Percentiles rank a stretch among this genome's conserved stretches.
These are phyloP conservation scores for Candida stauntonica DNA, from an alignment of 805 yeast species.

Conservation along the genomic window DNA sequence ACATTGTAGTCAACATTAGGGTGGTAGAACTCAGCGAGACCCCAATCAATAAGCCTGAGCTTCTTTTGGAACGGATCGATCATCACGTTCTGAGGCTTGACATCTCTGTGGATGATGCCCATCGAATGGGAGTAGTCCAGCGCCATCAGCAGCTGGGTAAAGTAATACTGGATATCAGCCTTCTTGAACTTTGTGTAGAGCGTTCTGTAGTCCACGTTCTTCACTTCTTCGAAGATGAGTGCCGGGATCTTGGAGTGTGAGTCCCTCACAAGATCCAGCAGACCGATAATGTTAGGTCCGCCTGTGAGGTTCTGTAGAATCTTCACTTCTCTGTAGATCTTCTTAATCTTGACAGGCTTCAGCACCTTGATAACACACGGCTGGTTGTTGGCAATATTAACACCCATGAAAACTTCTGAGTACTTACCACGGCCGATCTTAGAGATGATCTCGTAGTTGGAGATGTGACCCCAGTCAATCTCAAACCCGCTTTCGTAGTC, in stretches of 20 bases:
- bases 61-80: conserved; percentile 73
- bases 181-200: conserved; percentile 76
- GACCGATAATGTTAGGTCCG: conserved; percentile 75
- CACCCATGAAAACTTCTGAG: conserved; percentile 91
- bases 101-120: conserved; percentile 96
- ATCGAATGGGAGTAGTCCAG: conserved; percentile 86
- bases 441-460: conserved; percentile 68
- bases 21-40: conserved; percentile 91
- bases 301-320: conserved; percentile 80
- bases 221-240: conserved; percentile 76
- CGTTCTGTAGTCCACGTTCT: conserved; percentile 77
- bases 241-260: conserved; percentile 81
- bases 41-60: conserved; percentile 90
- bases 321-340: conserved; percentile 85
- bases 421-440: conserved; percentile 93
- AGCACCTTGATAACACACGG: conserved; percentile 82
- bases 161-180: conserved; percentile 75
- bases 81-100: conserved; percentile 94
- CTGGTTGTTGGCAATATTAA: conserved; percentile 57
- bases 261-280: conserved; percentile 80
- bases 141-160: conserved; percentile 76
- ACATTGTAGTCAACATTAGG: conserved; percentile 87
- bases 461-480: conserved; percentile 57
- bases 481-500: conserved; percentile 66
- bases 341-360: conserved; percentile 90